Evolutionary conservation across 208 protist species (phyloP).

Genomic region (Ichthyophonus hoferi): DNA sequence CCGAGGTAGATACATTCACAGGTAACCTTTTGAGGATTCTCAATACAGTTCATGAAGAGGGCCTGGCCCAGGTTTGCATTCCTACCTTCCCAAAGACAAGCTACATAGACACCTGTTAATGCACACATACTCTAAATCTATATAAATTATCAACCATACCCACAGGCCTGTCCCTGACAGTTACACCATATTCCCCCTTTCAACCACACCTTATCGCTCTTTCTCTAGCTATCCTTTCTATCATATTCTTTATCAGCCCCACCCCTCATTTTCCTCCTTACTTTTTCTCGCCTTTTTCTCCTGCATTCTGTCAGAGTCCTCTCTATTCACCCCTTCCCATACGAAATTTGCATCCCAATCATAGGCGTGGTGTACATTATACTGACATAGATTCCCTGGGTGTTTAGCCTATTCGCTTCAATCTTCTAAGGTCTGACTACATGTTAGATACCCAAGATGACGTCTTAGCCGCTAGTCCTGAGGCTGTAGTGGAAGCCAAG

Average conservation of each 20-base stretch:
- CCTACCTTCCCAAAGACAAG: too few species aligned
- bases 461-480: too few species aligned
- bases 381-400: too few species aligned
- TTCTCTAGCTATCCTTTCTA: background rate
- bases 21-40: background rate
- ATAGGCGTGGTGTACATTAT: too few species aligned
- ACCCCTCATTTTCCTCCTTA: background rate
- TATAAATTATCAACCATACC: too few species aligned
- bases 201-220: background rate
- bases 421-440: constrained; percentile 1
- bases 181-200: background rate
- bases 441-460: constrained; percentile 14
- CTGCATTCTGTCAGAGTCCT: too few species aligned
- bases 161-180: background rate
- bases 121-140: too few species aligned
- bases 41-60: background rate
- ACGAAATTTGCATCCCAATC: too few species aligned
- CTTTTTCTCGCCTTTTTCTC: background rate
- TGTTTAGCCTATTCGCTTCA: constrained; percentile 2
- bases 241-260: background rate
- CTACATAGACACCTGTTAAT: too few species aligned
- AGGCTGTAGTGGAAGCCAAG: background rate
- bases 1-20: background rate
- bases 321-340: too few species aligned
- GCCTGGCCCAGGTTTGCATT: background rate